A percentile compares a stretch with the other conserved stretches of the same genome.
These are phyloP conservation scores for Aspergillus sclerotioniger DNA, from an alignment of 495 filamentous ascomycete species.

Conservation along the genomic window DNA sequence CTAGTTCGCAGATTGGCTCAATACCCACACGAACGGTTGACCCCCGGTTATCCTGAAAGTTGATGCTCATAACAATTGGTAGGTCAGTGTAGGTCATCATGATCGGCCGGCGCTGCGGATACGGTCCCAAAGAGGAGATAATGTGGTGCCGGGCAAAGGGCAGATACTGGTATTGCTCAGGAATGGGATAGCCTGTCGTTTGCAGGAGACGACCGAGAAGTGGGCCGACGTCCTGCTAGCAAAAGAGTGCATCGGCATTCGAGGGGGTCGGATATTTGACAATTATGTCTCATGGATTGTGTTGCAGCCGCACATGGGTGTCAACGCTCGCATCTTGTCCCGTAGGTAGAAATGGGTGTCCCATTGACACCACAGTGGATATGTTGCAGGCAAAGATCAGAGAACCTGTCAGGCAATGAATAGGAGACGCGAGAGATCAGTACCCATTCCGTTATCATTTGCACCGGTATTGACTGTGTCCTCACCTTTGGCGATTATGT, in stretches of 20 bases:
- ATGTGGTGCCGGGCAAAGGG: background rate
- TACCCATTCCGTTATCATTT: too few species aligned
- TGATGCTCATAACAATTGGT: background rate
- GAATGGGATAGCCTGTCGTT: background rate
- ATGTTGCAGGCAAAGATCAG: too few species aligned
- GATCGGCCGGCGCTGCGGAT: background rate
- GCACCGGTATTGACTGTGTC: too few species aligned
- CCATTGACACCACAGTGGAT: too few species aligned
- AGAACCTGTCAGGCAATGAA: too few species aligned
- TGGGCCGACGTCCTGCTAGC: background rate
- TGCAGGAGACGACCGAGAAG: constrained; percentile 3
- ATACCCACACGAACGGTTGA: background rate
- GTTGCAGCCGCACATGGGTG: background rate
- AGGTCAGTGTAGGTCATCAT: background rate
- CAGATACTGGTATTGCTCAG: background rate
- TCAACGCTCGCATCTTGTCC: too few species aligned
- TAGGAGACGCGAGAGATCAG: too few species aligned
- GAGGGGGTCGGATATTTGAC: background rate
- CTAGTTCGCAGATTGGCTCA: background rate
- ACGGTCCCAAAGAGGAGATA: background rate
- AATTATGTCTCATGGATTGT: constrained; percentile 1
- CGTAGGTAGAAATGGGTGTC: too few species aligned
- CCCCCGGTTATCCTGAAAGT: background rate
- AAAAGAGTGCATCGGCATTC: background rate
- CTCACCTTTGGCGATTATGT: too few species aligned